Evolutionary conservation across 169 alveolate genomes (phyloP).

Genomic region (Pseudocohnilembus persalinus): DNA sequence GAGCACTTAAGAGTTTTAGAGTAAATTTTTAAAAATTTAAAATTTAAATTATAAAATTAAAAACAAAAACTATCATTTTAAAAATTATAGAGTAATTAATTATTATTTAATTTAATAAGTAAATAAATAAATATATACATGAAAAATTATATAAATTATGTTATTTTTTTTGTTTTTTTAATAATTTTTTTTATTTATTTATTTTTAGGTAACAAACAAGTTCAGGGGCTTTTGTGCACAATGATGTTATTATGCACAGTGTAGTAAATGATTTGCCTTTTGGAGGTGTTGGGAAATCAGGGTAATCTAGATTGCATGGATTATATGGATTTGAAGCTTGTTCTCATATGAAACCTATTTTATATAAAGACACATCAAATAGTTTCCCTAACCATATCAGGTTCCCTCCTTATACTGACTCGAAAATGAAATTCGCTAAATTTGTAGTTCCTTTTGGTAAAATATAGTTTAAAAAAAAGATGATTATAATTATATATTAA

Average conservation of each 20-base stretch:
- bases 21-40: not conserved
- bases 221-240: slow-evolving; percentile 73
- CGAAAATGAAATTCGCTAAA: not conserved
- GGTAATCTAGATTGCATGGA: slow-evolving; percentile 72
- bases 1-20: slow-evolving; percentile 19
- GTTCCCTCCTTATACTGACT: slow-evolving; percentile 63
- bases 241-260: slow-evolving; percentile 74
- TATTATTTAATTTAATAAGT: no score
- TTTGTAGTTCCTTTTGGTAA: not conserved
- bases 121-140: no score
- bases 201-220: slow-evolving; percentile 41
- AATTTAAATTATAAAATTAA: no score
- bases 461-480: no score
- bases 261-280: slow-evolving; percentile 69
- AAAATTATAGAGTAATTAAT: no score
- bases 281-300: slow-evolving; percentile 87
- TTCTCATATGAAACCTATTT: slow-evolving; percentile 29
- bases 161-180: no score
- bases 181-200: no score
- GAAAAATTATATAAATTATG: slow-evolving; percentile 48
- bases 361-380: slow-evolving; percentile 29
- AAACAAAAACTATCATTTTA: no score
- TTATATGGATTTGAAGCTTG: slow-evolving; percentile 61
- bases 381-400: slow-evolving; percentile 36
- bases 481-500: no score